phyloP scores from a whole-genome alignment of 768 basidiomycete species.

The Floccularia luteovirens region DNA sequence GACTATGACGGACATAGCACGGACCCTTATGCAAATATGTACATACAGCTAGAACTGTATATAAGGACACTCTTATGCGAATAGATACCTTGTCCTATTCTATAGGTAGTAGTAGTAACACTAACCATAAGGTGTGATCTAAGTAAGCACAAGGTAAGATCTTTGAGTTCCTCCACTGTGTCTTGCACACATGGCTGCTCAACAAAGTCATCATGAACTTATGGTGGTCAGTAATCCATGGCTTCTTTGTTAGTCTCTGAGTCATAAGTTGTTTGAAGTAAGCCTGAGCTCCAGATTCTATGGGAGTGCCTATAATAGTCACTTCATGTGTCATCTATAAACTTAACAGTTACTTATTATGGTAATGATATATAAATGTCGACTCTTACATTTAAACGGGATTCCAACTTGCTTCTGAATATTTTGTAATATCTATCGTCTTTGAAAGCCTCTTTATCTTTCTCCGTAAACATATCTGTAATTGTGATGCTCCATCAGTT shows the following conservation, averaged over 20 bases:
- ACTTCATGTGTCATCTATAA: slow-evolving; percentile 31
- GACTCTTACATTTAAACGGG: slow-evolving; percentile 36
- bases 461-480: slow-evolving; percentile 40
- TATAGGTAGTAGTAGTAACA: no score
- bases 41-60: no score
- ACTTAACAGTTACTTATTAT: neutral
- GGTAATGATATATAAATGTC: neutral
- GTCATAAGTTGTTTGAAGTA: slow-evolving; percentile 39
- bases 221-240: slow-evolving; percentile 54
- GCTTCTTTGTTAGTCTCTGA: slow-evolving; percentile 43
- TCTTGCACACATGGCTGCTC: no score
- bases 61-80: no score
- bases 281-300: slow-evolving; percentile 25
- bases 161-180: no score
- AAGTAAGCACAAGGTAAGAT: no score
- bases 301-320: slow-evolving; percentile 29
- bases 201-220: no score
- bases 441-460: slow-evolving; percentile 41
- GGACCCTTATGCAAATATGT: no score
- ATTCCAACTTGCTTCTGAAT: slow-evolving; percentile 42
- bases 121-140: no score
- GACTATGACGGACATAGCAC: no score
- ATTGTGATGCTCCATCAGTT: neutral
- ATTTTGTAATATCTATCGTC: slow-evolving; percentile 38
- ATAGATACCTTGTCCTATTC: no score